These are phyloP conservation scores for Amoeboaphelidium occidentale DNA, from an alignment of 371 early-diverging fungal species.

Conservation along the genomic window DNA sequence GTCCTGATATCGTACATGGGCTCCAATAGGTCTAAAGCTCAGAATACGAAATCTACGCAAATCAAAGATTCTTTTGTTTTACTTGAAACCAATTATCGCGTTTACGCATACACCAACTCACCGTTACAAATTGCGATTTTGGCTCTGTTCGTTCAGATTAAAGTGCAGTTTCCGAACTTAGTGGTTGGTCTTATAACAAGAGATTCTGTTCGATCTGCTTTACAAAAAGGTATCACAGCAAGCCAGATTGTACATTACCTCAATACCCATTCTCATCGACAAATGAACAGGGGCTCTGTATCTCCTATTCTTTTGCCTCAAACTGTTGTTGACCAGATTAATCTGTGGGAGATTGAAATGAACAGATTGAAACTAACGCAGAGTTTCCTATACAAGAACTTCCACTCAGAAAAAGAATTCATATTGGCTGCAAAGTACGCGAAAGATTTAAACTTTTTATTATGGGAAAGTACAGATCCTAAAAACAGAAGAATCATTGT, in stretches of 20 bases:
- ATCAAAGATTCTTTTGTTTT: constrained; percentile 56
- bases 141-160: constrained; percentile 63
- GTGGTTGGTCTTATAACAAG: constrained; percentile 76
- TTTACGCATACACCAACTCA: constrained; percentile 92
- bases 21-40: constrained; percentile 10
- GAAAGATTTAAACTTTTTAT: constrained; percentile 38
- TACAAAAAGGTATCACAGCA: constrained; percentile 82
- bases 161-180: constrained; percentile 78
- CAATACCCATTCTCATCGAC: constrained; percentile 68
- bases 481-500: constrained; percentile 35
- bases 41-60: constrained; percentile 6
- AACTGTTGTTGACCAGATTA: constrained; percentile 88
- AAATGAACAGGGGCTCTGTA: constrained; percentile 36
- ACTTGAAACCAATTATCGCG: constrained; percentile 70
- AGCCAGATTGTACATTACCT: constrained; percentile 82
- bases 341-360: constrained; percentile 90
- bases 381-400: constrained; percentile 60
- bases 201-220: constrained; percentile 68
- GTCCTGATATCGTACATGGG: neutral
- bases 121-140: constrained; percentile 93
- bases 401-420: constrained; percentile 45
- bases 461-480: constrained; percentile 32
- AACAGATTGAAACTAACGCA: constrained; percentile 33
- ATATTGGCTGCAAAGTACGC: constrained; percentile 47
- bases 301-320: constrained; percentile 48